Conservation (phyloP, 805 yeast species). For the Debaryomyces tyrocola region DNA sequence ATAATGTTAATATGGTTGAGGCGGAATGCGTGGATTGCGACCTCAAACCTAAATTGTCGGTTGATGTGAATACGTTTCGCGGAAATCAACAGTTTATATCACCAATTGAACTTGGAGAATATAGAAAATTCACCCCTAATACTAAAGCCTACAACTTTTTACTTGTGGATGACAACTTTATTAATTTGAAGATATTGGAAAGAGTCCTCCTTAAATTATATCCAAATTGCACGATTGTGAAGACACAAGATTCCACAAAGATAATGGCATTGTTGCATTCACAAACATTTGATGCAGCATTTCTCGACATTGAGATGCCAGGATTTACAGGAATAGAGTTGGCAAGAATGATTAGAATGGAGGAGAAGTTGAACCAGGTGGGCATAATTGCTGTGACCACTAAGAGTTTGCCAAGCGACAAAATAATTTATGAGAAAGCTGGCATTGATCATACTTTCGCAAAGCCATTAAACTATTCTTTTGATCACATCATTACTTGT, state of each 20-base stretch:
- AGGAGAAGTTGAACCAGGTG: slow-evolving; percentile 15
- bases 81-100: slow-evolving; percentile 3
- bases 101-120: slow-evolving; percentile 4
- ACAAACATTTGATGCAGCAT: slow-evolving; percentile 28
- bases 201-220: slow-evolving; percentile 32
- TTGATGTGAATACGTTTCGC: background rate
- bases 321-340: slow-evolving; percentile 38
- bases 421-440: slow-evolving; percentile 26
- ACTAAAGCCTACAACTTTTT: slow-evolving; percentile 15
- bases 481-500: slow-evolving; percentile 1
- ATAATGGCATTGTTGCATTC: slow-evolving; percentile 19
- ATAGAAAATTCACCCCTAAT: slow-evolving; percentile 2
- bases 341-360: slow-evolving; percentile 19
- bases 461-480: slow-evolving; percentile 34
- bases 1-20: background rate
- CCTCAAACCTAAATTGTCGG: background rate
- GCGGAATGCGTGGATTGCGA: background rate
- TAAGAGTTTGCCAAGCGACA: slow-evolving; percentile 24
- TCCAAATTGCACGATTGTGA: slow-evolving; percentile 29
- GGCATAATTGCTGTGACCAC: slow-evolving; percentile 46
- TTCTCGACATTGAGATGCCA: slow-evolving; percentile 49
- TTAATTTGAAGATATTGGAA: slow-evolving; percentile 37
- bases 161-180: slow-evolving; percentile 43
- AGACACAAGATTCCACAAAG: slow-evolving; percentile 29
- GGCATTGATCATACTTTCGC: slow-evolving; percentile 44